Evolutionary conservation across 2,329 filamentous ascomycete genomes (phyloP), one percentile per base, ranked within the genome.

Genomic region (Mollisia scopiformis): DNA sequence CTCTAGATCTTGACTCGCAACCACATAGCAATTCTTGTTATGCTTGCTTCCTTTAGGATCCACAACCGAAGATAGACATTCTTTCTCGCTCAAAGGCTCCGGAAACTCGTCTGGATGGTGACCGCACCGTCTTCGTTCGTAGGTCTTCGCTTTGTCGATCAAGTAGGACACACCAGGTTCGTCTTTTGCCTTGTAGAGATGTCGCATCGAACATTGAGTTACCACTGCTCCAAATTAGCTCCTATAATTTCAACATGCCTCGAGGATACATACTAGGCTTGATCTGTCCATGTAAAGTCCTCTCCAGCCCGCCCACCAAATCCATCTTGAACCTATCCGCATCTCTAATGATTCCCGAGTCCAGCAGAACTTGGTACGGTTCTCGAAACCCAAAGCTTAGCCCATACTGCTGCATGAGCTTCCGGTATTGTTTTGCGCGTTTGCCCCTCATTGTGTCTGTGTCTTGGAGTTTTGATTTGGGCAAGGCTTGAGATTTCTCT

Each of bases 381-480:
- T 95, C 91, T 69, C 93, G 91, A 76, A 97, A 97, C 62, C 90
- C 89, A 74, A 96, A 97, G 62, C 87, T 88, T 75, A 94, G 84
- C 73, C 88, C 87, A 83, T 93, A 97, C 74, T 94, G 89, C 77
- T 92, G 89, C 88, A 99, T 96, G 72, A 97, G 87, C 87, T 97
- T 97, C 73, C 88, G 86, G 75, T 92, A 93, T 71, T 89, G 88
- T 77, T 91, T 89, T 43, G 81, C 83, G 62, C 86, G 82, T 77
- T 91, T 91, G 57, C 87, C 87, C 71, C 86, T 82, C 85, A 89
- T 90, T 52, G 70, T 83, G 75, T 41, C 46, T 59, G 52, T 55
- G 49, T 43, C 6, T 19, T 51, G 37, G 30, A 16, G 39, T n/a
- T 33, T 54, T 8, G 28, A 6, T 10, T 35, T 33, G 27, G 49